A percentile compares a stretch with the other conserved stretches of the same genome.
Evolutionary conservation across 2,329 filamentous ascomycete genomes (phyloP).

Genomic region (Didymella glomerata): DNA sequence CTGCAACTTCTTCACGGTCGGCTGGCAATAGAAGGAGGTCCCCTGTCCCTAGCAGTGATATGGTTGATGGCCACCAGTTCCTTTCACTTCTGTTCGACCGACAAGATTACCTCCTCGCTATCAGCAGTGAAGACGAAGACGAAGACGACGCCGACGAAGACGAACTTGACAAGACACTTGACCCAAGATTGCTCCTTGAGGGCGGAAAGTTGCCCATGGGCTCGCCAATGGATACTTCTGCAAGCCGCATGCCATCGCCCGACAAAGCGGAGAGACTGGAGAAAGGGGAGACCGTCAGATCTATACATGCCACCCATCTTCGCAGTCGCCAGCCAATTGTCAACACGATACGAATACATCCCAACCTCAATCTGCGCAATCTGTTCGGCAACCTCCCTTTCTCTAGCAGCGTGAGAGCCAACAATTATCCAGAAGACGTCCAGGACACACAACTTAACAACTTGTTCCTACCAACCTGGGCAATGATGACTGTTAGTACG

Average conservation of each 20-base stretch:
- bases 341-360: conserved; percentile 34
- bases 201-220: background rate
- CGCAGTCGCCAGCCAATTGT: conserved; percentile 32
- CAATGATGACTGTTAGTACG: conserved; percentile 37
- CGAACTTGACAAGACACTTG: conserved; percentile 20
- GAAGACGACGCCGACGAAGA: conserved; percentile 15
- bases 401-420: conserved; percentile 23
- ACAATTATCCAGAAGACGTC: conserved; percentile 20
- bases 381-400: conserved; percentile 32
- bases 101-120: conserved; percentile 30
- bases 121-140: conserved; percentile 24
- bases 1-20: conserved; percentile 13
- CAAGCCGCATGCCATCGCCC: conserved; percentile 15
- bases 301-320: conserved; percentile 31
- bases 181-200: conserved; percentile 25
- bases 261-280: conserved; percentile 11
- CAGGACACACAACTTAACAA: conserved; percentile 27
- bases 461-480: conserved; percentile 35
- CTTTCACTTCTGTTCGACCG: conserved; percentile 32
- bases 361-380: conserved; percentile 31
- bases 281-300: conserved; percentile 17
- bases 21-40: conserved; percentile 24
- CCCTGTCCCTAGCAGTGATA: background rate
- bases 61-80: conserved; percentile 15
- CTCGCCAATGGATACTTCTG: conserved; percentile 22